These are phyloP conservation scores for Acanthamoeba healyi DNA, from an alignment of 208 protist genomes.

Conservation along the genomic window DNA sequence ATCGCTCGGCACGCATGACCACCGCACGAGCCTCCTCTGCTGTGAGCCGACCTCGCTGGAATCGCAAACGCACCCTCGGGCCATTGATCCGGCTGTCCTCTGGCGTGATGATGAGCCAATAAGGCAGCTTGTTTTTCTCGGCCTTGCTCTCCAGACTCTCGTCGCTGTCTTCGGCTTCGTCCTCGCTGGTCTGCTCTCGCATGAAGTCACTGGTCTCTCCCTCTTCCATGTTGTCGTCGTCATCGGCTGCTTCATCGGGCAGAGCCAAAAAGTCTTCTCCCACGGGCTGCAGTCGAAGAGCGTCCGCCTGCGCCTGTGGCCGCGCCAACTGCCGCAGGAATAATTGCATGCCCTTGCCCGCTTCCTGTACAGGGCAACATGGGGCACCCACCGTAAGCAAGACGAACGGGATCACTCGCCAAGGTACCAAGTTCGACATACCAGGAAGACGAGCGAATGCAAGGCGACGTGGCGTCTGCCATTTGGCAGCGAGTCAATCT, in stretches of 20 bases:
- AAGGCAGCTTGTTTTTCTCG: constrained; percentile 35
- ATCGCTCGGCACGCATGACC: neutral
- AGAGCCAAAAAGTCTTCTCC: constrained; percentile 31
- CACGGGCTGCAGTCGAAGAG: constrained; percentile 29
- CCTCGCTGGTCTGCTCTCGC: neutral
- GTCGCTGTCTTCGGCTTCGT: neutral
- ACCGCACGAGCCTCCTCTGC: constrained; percentile 36
- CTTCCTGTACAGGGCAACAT: neutral
- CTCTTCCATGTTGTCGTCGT: neutral
- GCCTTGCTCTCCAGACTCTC: neutral
- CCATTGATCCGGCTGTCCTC: neutral
- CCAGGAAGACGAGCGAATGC: neutral
- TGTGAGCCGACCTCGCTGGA: constrained; percentile 53
- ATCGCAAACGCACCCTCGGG: neutral
- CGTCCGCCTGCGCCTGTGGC: constrained; percentile 5
- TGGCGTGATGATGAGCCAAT: constrained; percentile 55
- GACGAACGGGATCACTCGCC: neutral
- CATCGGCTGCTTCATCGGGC: constrained; percentile 25
- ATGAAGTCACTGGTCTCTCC: no score
- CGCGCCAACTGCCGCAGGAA: constrained; percentile 53
- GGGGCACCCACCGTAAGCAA: no score
- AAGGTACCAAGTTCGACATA: neutral
- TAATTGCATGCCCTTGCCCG: constrained; percentile 59
- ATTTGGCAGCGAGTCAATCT: neutral
- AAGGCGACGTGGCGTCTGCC: neutral